These are phyloP conservation scores for Anastatica hierochuntica DNA, from an alignment of 345 rosid species.

Conservation along the genomic window DNA sequence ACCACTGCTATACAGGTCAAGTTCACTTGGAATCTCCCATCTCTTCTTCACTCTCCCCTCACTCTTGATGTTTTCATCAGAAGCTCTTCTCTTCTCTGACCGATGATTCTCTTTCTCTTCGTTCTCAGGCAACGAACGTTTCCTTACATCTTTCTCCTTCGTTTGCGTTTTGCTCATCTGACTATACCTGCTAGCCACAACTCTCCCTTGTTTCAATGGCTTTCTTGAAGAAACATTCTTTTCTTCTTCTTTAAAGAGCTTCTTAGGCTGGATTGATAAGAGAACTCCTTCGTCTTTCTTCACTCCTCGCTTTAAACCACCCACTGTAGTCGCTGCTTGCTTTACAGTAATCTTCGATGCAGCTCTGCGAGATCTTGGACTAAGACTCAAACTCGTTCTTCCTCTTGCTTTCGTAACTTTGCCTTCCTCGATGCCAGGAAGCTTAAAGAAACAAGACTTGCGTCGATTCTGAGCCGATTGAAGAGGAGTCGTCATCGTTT, in stretches of 20 bases:
- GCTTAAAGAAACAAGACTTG: constrained; percentile 84
- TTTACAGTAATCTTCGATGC: constrained; percentile 37
- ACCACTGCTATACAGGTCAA: constrained; percentile 28
- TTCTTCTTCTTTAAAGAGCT: constrained; percentile 70
- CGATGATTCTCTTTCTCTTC: constrained; percentile 48
- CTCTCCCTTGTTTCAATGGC: constrained; percentile 51
- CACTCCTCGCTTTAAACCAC: constrained; percentile 43
- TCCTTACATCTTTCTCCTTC: constrained; percentile 33
- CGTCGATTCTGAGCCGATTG: constrained; percentile 62
- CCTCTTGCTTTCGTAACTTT: constrained; percentile 61
- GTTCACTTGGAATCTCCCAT: constrained; percentile 81
- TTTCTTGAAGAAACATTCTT: constrained; percentile 46
- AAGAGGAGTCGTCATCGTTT: constrained; percentile 50
- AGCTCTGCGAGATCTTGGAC: constrained; percentile 61
- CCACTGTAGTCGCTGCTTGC: constrained; percentile 54
- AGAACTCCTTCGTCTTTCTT: constrained; percentile 64
- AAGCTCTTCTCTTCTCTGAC: constrained; percentile 55
- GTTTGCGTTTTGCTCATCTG: constrained; percentile 23
- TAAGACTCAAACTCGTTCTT: constrained; percentile 52
- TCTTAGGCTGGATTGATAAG: constrained; percentile 62
- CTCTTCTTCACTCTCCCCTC: constrained; percentile 68
- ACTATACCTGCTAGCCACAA: constrained; percentile 72
- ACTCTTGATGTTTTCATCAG: constrained; percentile 30
- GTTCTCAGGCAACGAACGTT: constrained; percentile 61
- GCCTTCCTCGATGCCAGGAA: constrained; percentile 64